phyloP scores from a whole-genome alignment of 805 yeast species.

The Saturnispora sanitii region DNA sequence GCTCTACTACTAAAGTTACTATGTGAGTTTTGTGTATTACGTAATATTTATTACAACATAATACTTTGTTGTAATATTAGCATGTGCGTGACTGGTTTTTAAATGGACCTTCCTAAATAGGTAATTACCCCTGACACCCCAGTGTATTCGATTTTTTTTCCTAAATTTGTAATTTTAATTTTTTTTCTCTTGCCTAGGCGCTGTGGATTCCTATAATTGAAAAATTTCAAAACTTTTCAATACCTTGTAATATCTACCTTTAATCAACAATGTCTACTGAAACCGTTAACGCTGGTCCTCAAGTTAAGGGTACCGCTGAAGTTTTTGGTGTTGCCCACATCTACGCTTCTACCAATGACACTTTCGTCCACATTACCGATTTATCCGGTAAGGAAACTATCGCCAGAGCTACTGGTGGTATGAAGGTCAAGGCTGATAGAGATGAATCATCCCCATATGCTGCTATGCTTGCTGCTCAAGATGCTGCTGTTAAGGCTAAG shows the following conservation, averaged over 20 bases:
- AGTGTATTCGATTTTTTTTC: background rate
- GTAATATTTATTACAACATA: too few species aligned
- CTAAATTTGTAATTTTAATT: too few species aligned
- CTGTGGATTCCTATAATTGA: too few species aligned
- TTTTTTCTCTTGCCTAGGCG: background rate
- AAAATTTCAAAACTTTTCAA: background rate
- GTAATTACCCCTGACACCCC: background rate
- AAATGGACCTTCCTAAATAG: background rate
- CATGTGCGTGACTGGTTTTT: background rate
- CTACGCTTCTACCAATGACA: conserved; percentile 99
- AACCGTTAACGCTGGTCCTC: conserved; percentile 66
- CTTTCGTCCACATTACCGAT: conserved; percentile 99
- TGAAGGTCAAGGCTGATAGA: conserved; percentile 99
- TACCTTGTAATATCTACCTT: background rate
- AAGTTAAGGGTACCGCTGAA: conserved; percentile 95
- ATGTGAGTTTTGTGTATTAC: too few species aligned
- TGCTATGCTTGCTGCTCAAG: conserved; percentile 99
- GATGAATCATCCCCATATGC: conserved; percentile 99
- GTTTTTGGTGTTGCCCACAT: conserved; percentile 99
- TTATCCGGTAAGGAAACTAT: conserved; percentile 99
- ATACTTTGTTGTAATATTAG: background rate
- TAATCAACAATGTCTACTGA: conserved; percentile 22
- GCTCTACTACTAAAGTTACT: background rate
- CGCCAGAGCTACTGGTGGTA: conserved; percentile 99
- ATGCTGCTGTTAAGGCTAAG: conserved; percentile 96